Evolutionary conservation across 495 filamentous ascomycete genomes (phyloP).

Genomic region (Annulohypoxylon bovei): DNA sequence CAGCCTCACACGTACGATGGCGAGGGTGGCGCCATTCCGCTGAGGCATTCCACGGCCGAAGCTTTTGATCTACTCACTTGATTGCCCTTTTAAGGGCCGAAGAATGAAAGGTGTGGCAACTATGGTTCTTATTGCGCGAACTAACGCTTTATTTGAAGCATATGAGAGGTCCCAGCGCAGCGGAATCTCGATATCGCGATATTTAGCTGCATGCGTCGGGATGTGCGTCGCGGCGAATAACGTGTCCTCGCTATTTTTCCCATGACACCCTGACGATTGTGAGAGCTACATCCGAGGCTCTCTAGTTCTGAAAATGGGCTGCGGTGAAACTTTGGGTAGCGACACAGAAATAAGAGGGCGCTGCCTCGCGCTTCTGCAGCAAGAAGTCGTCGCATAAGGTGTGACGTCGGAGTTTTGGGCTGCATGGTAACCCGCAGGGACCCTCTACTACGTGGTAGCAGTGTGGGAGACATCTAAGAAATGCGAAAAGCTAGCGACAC

Average conservation of each 20-base stretch:
- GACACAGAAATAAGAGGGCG: conserved; percentile 21
- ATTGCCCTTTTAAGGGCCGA: conserved; percentile 16
- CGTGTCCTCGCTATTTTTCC: conserved; percentile 21
- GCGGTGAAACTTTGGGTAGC: conserved; percentile 47
- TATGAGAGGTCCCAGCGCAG: conserved; percentile 39
- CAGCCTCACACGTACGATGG: conserved; percentile 27
- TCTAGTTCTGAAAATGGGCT: conserved; percentile 13
- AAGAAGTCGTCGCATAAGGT: conserved; percentile 24
- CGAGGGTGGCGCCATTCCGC: conserved; percentile 24
- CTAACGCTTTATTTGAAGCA: conserved; percentile 22
- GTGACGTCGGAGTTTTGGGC: conserved; percentile 39
- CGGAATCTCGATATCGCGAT: conserved; percentile 42
- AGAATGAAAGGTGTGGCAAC: conserved; percentile 16
- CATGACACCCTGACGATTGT: conserved; percentile 18
- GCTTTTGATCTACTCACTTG: conserved; percentile 3
- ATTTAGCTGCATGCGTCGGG: conserved; percentile 40
- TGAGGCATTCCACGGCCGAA: conserved; percentile 16
- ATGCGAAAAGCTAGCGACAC: not conserved
- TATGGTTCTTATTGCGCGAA: conserved; percentile 26
- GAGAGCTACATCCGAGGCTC: conserved; percentile 33
- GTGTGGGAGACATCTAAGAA: not conserved
- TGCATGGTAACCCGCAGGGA: conserved; percentile 36
- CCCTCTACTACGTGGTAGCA: conserved; percentile 21
- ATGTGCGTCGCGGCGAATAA: conserved; percentile 33
- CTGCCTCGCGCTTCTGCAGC: conserved; percentile 23